Evolutionary conservation across 495 filamentous ascomycete genomes (phyloP).

Genomic region (Pseudomonodictys pantanalensis): DNA sequence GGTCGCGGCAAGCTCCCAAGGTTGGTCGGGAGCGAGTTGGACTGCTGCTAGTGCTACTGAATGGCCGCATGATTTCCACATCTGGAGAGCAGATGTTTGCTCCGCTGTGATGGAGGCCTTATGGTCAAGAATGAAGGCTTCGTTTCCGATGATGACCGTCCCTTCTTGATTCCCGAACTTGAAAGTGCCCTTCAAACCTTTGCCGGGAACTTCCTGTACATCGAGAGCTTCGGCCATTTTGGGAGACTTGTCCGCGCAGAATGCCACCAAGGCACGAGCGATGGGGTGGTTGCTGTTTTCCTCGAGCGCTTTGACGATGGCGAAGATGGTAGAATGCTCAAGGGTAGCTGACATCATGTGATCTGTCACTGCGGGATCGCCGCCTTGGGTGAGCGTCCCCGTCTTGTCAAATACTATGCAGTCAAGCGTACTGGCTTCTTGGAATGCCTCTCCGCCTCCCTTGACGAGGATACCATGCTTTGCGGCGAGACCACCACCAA

Average conservation of each 20-base stretch:
- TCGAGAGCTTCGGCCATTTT: conserved; percentile 42
- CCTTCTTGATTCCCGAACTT: conserved; percentile 55
- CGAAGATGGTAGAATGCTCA: conserved; percentile 45
- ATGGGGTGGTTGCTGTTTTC: conserved; percentile 84
- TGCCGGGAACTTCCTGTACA: conserved; percentile 75
- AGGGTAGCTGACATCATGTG: conserved; percentile 54
- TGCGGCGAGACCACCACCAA: conserved; percentile 84
- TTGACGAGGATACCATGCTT: conserved; percentile 87
- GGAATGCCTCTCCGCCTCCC: conserved; percentile 94
- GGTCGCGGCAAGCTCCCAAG: conserved; percentile 32
- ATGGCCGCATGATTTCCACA: conserved; percentile 39
- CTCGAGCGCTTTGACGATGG: conserved; percentile 65
- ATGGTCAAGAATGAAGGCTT: conserved; percentile 59
- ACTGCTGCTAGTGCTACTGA: conserved; percentile 38
- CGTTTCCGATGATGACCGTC: conserved; percentile 80
- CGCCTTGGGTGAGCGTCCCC: conserved; percentile 83
- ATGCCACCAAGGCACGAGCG: conserved; percentile 72
- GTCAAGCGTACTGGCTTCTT: conserved; percentile 83
- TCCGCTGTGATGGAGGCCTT: conserved; percentile 22
- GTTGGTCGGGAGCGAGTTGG: not conserved
- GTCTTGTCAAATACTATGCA: conserved; percentile 96
- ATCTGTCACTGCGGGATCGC: conserved; percentile 75
- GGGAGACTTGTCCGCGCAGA: conserved; percentile 52
- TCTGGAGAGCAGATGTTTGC: conserved; percentile 18
- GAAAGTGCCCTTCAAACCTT: conserved; percentile 74